Evolutionary conservation across 441 rosid genomes (phyloP).

Genomic region (Gossypium gossypioides): DNA sequence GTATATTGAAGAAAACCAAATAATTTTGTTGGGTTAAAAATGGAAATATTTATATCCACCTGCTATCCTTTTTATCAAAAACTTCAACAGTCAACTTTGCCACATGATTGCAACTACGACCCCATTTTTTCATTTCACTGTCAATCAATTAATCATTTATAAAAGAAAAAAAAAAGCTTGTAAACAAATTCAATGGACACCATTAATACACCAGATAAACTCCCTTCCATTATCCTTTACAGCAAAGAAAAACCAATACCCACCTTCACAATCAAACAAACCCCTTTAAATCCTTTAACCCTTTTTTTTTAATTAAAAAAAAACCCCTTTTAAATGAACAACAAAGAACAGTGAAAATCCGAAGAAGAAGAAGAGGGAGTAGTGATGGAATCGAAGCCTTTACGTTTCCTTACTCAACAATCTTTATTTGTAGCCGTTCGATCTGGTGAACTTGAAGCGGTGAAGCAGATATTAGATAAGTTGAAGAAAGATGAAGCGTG

Average conservation of each 20-base stretch:
- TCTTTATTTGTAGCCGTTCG: slow-evolving; percentile 68
- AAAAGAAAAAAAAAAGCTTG: background rate
- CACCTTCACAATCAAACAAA: background rate
- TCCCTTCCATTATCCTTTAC: background rate
- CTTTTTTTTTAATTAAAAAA: background rate
- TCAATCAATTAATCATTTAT: background rate
- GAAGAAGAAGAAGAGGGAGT: background rate
- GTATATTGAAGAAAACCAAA: background rate
- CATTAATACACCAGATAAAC: background rate
- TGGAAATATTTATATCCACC: background rate
- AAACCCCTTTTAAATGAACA: background rate
- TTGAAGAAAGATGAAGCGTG: slow-evolving; percentile 36
- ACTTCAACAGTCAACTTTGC: background rate
- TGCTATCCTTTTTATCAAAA: background rate
- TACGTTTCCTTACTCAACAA: slow-evolving; percentile 63
- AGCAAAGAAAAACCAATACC: background rate
- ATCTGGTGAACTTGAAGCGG: slow-evolving; percentile 49
- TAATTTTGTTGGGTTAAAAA: background rate
- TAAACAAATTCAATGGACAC: background rate
- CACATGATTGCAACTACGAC: background rate
- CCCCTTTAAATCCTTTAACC: background rate
- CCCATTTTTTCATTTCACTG: background rate
- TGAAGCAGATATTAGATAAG: slow-evolving; percentile 42
- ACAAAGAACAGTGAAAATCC: background rate
- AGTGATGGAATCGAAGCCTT: slow-evolving; percentile 60